Evolutionary conservation across 495 filamentous ascomycete species (phyloP).

Genomic region (Chaetomium cochliodes): DNA sequence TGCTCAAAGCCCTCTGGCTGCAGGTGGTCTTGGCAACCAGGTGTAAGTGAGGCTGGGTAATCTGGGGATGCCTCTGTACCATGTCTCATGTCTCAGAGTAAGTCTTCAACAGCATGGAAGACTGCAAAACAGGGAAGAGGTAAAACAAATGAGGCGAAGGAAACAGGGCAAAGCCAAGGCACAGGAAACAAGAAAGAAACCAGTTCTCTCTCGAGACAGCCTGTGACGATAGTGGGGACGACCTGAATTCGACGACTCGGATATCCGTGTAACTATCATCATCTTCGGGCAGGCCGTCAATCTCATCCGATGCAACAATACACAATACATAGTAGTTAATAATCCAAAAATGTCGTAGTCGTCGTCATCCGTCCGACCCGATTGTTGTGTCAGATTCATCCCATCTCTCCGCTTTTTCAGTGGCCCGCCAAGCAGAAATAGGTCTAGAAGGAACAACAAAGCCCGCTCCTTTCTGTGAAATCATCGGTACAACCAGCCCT

Average conservation of each 20-base stretch:
- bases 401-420: neutral
- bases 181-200: neutral
- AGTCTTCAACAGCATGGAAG: neutral
- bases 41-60: slow-evolving; percentile 2
- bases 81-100: too few relatives aligned
- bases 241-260: too few relatives aligned
- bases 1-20: too few relatives aligned
- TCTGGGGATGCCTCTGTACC: too few relatives aligned
- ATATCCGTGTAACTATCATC: too few relatives aligned
- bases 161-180: neutral
- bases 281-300: neutral
- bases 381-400: neutral
- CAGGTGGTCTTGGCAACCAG: neutral
- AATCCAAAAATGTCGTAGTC: too few relatives aligned
- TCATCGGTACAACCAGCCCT: neutral
- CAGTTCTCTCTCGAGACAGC: too few relatives aligned
- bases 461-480: neutral
- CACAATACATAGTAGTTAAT: too few relatives aligned
- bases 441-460: neutral
- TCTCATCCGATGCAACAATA: neutral
- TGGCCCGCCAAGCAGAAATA: neutral
- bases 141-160: neutral
- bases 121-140: neutral
- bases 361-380: neutral
- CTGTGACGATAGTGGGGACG: too few relatives aligned